These are phyloP conservation scores for Pythium rishiriense DNA, from an alignment of 352 stramenopile species.

Conservation along the genomic window DNA sequence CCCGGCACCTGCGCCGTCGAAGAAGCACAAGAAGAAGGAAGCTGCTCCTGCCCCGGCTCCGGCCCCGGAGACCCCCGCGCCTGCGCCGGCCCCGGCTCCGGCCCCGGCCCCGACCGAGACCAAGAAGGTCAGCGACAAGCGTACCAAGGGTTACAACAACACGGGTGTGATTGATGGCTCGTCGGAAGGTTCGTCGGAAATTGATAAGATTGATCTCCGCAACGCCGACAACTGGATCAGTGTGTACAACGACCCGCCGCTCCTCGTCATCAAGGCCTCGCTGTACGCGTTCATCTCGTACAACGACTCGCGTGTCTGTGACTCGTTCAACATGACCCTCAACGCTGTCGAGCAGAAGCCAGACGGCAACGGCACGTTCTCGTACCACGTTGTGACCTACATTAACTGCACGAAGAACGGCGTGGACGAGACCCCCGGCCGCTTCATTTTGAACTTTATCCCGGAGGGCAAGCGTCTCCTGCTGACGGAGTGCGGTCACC, in stretches of 20 bases:
- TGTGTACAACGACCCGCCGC: slow-evolving; percentile 77
- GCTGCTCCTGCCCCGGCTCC: slow-evolving; percentile 14
- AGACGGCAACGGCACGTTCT: slow-evolving; percentile 64
- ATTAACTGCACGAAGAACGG: slow-evolving; percentile 84
- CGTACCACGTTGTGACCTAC: slow-evolving; percentile 85
- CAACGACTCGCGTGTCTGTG: slow-evolving; percentile 80
- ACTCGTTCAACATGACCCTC: slow-evolving; percentile 87
- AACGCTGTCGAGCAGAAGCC: slow-evolving; percentile 83
- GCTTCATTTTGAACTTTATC: slow-evolving; percentile 86
- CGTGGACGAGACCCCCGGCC: slow-evolving; percentile 70
- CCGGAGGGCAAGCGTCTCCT: slow-evolving; percentile 75
- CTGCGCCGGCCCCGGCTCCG: slow-evolving; percentile 12
- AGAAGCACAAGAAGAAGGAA: slow-evolving; percentile 25
- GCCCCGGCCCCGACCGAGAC: slow-evolving; percentile 7
- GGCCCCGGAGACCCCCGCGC: slow-evolving; percentile 15
- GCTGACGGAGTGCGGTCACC: slow-evolving; percentile 81
- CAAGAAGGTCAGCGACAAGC: slow-evolving; percentile 51
- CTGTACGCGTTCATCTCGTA: slow-evolving; percentile 87
- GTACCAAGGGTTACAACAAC: slow-evolving; percentile 67
- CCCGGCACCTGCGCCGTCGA: slow-evolving; percentile 10
- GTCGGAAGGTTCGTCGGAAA: slow-evolving; percentile 76
- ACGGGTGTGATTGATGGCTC: slow-evolving; percentile 77
- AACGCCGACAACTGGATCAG: slow-evolving; percentile 79
- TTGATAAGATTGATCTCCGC: slow-evolving; percentile 81
- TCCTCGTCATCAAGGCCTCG: slow-evolving; percentile 83